phyloP scores from a whole-genome alignment of 306 rosid genomes.

The Chamaecrista fasciculata region DNA sequence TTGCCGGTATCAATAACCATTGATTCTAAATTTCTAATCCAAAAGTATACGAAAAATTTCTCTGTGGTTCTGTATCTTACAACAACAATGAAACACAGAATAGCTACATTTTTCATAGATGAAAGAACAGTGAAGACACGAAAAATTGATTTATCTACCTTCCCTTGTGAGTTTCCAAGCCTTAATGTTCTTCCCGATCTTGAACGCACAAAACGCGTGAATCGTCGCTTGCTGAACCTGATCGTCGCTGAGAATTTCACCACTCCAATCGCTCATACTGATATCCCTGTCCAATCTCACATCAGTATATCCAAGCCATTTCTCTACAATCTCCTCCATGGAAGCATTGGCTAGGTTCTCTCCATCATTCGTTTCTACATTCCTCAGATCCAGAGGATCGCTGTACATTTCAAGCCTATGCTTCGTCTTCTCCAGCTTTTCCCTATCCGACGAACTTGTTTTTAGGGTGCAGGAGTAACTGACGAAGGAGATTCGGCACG shows the following conservation, averaged over 20 bases:
- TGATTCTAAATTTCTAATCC: too few relatives aligned
- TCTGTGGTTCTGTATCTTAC: neutral
- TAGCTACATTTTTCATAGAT: too few relatives aligned
- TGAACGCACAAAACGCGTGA: constrained; percentile 41
- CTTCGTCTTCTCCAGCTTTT: neutral
- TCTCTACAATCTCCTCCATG: constrained; percentile 13
- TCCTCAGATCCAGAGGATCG: constrained; percentile 23
- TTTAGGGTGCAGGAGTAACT: too few relatives aligned
- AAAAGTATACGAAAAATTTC: too few relatives aligned
- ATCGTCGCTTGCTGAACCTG: constrained; percentile 39
- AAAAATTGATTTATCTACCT: too few relatives aligned
- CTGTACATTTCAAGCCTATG: neutral
- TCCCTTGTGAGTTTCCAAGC: neutral
- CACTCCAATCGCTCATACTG: constrained; percentile 32
- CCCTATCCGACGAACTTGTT: neutral
- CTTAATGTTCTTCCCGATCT: constrained; percentile 23
- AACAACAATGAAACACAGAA: neutral
- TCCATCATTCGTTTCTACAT: neutral
- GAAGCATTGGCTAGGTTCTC: neutral
- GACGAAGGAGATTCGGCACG: too few relatives aligned
- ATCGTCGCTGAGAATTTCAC: neutral
- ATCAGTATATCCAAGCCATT: constrained; percentile 13
- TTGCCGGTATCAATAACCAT: too few relatives aligned
- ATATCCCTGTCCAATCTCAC: constrained; percentile 8
- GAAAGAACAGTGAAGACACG: too few relatives aligned